Evolutionary conservation across 2,329 filamentous ascomycete genomes (phyloP), one percentile per base, ranked within the genome.

Genomic region (Aureobasidium namibiae): DNA sequence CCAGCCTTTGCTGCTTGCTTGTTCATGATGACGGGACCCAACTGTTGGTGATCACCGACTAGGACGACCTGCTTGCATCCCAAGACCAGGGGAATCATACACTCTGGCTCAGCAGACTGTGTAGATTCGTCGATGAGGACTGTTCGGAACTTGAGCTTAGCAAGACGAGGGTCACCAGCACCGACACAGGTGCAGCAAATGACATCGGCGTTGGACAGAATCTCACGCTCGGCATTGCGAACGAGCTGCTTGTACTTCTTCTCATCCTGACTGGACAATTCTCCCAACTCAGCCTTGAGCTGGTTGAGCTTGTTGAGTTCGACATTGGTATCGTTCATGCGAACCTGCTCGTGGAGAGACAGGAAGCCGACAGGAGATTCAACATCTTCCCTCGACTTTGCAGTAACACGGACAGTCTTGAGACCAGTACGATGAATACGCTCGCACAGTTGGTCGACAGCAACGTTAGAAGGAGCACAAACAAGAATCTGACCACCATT

Each of bases 1-100:
- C 94, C 94, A 59, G 94, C 94, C 76, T 97, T 97, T 63, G 94
- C 94, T 16, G 94, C 94, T 76, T 97, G 97, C 82, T 99, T 99
- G 81, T 99, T 99, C 94, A 99, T 99, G 71, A 99, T 97, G 68
- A 99, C 94, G 1, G 94, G 94, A 0, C 94, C 94, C 65, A 99
- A 84, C 73, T 99, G 94, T 74, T 97, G 95, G 75, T 99, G 94
- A 70, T 99, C 94, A 70, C 94, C 94, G 42, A 99, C 94, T 36
- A 99, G 82, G n/a, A 99, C 94, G 52, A 96, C 91, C 73, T 99
- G 94, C 77, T 99, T 99, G 80, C 94, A 99, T 53, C 94, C 94
- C 23, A 99, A 81, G 33, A 99, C 92, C 41, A 99, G 79, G 18
- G 94, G 94, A 67, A 99, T 99, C 90, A 99, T 95, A 73, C 94